Evolutionary conservation across 306 rosid species (phyloP), one percentile per base, ranked within the genome.

Genomic region (Fragaria iinumae): DNA sequence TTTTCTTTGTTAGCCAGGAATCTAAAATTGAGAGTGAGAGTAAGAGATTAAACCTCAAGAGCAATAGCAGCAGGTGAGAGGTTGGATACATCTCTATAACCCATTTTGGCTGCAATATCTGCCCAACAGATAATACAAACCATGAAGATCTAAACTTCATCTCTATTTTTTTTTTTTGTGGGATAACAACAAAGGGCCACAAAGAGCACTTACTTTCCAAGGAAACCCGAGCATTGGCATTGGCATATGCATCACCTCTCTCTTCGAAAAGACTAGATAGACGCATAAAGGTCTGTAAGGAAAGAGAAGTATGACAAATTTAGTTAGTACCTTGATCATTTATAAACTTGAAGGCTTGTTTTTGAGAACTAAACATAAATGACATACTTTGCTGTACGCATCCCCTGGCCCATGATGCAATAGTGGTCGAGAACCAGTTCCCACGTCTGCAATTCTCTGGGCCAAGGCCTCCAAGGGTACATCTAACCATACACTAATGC

Each of bases 381-480:
- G 62, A 62, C 45, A 29, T 80, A 92, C 99, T 87, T 91, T 87
- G 29, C 86, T 76, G 88, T 89, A 96, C 5, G 87, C 86, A 81
- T 92, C 96, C 79, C 91, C 98, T 20, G 93, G 81, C 71, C 86
- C 97, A 21, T 87, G 79, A 83, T 86, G 89, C 84, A 96, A 88
- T 77, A 96, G 99, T 49, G 98, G 99, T 32, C 98, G 98, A 77
- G 98, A 89, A 77, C 83, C 77, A 43, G 98, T 92, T 80, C 99
- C 97, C 36, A 89, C 93, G 29, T 91, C 91, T 38, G 96, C 89
- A 80, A 96, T 96, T 92, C 99, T 87, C 73, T 77, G 81, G 65
- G 99, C 99, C 86, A 96, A 83, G 49, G 97, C 97, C 65, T 96
- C 97, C 83, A 92, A 55, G 12, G 99, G 99, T 62, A 95, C 99